Evolutionary conservation across 768 basidiomycete genomes (phyloP).

Genomic region (Chalciporus sphaerocephalus): DNA sequence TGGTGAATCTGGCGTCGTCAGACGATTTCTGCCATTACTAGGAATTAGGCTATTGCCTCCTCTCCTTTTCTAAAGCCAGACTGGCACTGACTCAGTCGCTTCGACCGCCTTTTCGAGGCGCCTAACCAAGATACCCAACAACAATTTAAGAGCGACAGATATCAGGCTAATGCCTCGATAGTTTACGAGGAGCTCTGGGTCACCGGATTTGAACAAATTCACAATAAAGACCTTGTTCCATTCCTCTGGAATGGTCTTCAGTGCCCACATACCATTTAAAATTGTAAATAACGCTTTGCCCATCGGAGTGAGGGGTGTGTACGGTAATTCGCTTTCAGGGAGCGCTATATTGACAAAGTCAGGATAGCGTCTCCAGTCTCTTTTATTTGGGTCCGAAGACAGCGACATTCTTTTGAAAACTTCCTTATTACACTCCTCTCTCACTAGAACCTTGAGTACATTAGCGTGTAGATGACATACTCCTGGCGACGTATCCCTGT

Average conservation of each 20-base stretch:
- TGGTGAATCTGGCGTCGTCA: neutral
- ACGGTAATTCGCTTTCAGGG: neutral
- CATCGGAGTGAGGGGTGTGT: neutral
- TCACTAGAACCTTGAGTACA: neutral
- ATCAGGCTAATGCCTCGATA: conserved; percentile 15
- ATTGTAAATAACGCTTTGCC: neutral
- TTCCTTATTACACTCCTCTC: conserved; percentile 6
- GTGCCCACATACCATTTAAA: neutral
- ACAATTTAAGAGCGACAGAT: conserved; percentile 6
- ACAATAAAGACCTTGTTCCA: conserved; percentile 9
- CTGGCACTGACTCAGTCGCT: conserved; percentile 4
- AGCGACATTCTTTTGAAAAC: neutral
- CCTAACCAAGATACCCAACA: conserved; percentile 5
- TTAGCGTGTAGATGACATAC: conserved; percentile 1
- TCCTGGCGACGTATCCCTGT: conserved; percentile 9
- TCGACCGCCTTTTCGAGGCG: neutral
- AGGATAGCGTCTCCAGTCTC: no score
- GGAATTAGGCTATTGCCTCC: conserved; percentile 12
- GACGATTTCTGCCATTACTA: conserved; percentile 11
- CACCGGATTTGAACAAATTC: conserved; percentile 9
- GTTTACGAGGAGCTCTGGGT: conserved; percentile 6
- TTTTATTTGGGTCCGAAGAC: no score
- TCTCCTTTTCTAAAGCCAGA: conserved; percentile 9
- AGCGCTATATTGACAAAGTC: no score
- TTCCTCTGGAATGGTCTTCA: neutral